phyloP scores from a whole-genome alignment of 768 basidiomycete genomes.

The Imleria badia region DNA sequence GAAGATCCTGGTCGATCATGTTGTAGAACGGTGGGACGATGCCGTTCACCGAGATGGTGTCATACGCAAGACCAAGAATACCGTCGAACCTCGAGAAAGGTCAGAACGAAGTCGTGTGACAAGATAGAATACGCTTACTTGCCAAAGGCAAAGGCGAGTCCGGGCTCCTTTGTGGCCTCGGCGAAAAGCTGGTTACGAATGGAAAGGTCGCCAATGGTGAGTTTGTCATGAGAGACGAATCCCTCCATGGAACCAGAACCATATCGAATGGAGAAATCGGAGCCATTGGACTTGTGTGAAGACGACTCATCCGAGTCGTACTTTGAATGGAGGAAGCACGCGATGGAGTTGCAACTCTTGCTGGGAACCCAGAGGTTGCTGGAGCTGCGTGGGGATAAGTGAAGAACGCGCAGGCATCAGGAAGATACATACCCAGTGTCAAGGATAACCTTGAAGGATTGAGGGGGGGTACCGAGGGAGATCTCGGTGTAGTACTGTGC shows the following conservation, averaged over 20 bases:
- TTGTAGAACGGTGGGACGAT: conserved; percentile 93
- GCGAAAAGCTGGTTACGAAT: conserved; percentile 85
- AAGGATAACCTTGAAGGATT: conserved; percentile 90
- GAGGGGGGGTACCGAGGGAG: conserved; percentile 77
- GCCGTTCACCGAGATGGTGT: conserved; percentile 93
- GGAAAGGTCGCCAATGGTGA: conserved; percentile 79
- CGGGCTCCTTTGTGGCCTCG: conserved; percentile 94
- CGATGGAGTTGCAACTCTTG: conserved; percentile 76
- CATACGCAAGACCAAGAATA: conserved; percentile 90
- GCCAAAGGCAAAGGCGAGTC: conserved; percentile 95
- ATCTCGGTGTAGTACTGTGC: conserved; percentile 97
- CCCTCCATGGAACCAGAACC: conserved; percentile 98
- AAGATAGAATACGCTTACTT: conserved; percentile 52
- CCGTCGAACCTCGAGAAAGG: conserved; percentile 76
- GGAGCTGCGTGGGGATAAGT: conserved; percentile 46
- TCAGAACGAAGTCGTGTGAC: neutral
- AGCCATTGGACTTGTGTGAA: conserved; percentile 87
- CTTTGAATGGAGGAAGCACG: conserved; percentile 92
- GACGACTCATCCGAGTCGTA: conserved; percentile 80
- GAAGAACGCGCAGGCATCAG: conserved; percentile 18
- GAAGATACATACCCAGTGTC: conserved; percentile 72
- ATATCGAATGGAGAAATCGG: conserved; percentile 87
- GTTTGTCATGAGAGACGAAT: conserved; percentile 81
- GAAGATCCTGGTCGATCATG: conserved; percentile 79
- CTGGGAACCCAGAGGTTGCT: conserved; percentile 96